A percentile compares a stretch with the other conserved stretches of the same genome.
Evolutionary conservation across 2,329 filamentous ascomycete species (phyloP).

Genomic region (Coleophoma crateriformis): DNA sequence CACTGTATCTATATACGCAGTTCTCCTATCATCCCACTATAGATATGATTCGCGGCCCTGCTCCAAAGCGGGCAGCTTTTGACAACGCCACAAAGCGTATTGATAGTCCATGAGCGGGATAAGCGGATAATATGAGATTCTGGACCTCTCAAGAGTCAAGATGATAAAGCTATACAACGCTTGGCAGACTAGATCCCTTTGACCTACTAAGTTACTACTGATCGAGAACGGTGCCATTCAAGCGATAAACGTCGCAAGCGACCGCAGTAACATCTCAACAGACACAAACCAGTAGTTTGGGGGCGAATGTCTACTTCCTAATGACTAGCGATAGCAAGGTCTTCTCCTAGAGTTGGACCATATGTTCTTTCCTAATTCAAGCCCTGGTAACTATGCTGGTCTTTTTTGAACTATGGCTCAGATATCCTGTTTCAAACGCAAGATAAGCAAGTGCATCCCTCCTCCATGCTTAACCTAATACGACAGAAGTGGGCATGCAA

Average conservation of each 20-base stretch:
- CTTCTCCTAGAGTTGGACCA: too few relatives aligned
- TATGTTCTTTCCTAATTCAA: too few relatives aligned
- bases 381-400: too few relatives aligned
- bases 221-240: neutral
- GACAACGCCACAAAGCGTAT: neutral
- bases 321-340: too few relatives aligned
- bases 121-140: neutral
- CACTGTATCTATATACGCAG: too few relatives aligned
- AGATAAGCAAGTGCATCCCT: neutral
- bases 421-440: neutral
- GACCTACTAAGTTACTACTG: neutral
- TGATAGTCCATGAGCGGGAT: neutral
- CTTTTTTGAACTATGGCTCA: too few relatives aligned
- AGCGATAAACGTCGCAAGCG: neutral
- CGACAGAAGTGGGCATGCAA: neutral
- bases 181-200: neutral
- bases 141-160: neutral
- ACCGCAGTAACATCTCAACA: neutral
- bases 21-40: neutral
- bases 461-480: neutral
- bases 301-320: neutral
- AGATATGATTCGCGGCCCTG: neutral
- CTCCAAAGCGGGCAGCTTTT: neutral
- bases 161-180: neutral
- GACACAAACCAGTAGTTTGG: neutral